Conservation (phyloP, 495 filamentous ascomycete species). For the Penicillium samsonianum region DNA sequence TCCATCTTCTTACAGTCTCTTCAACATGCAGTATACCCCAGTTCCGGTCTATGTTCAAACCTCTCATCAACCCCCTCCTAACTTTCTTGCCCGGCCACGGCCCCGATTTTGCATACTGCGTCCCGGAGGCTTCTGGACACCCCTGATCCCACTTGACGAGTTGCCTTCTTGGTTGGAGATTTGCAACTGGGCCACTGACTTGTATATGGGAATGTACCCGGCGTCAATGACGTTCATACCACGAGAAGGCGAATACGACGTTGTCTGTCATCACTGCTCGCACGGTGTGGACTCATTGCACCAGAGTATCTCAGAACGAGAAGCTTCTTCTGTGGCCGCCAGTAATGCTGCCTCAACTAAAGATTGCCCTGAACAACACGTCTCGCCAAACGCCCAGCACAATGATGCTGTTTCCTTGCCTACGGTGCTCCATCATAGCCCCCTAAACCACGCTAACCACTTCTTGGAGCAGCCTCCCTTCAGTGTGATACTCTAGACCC, state of each 20-base stretch:
- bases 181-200: slow-evolving; percentile 24
- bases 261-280: slow-evolving; percentile 39
- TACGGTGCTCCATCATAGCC: background rate
- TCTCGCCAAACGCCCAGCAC: background rate
- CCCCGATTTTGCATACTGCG: slow-evolving; percentile 41
- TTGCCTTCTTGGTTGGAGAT: slow-evolving; percentile 41
- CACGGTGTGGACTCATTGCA: slow-evolving; percentile 32
- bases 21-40: slow-evolving; percentile 15
- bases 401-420: background rate
- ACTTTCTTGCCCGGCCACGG: slow-evolving; percentile 24
- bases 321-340: slow-evolving; percentile 9
- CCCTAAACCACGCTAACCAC: background rate
- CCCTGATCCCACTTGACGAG: slow-evolving; percentile 42
- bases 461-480: slow-evolving; percentile 23
- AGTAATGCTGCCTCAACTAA: slow-evolving; percentile 5
- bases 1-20: background rate
- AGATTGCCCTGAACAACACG: slow-evolving; percentile 10
- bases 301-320: slow-evolving; percentile 32
- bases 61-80: slow-evolving; percentile 8
- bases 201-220: slow-evolving; percentile 26
- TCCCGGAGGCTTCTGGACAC: slow-evolving; percentile 27
- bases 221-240: slow-evolving; percentile 26
- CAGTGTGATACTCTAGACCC: slow-evolving; percentile 16
- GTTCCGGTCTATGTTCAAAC: background rate
- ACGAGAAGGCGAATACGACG: slow-evolving; percentile 42